Conservation (phyloP, 2,329 filamentous ascomycete species). For the Phoma sp. region DNA sequence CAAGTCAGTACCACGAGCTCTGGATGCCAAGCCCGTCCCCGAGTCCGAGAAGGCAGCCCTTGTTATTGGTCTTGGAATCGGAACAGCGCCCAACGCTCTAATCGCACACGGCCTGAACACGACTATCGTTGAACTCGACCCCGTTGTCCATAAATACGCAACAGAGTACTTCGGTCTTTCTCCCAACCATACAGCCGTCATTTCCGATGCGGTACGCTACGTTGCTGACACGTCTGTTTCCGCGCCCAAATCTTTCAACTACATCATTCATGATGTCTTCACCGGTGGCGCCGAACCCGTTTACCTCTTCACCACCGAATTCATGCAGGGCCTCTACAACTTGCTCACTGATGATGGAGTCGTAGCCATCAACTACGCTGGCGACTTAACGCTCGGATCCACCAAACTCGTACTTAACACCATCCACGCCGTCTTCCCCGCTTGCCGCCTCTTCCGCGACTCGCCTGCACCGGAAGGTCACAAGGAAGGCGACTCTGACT, state of each 20-base stretch:
- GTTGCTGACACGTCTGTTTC: conserved; percentile 60
- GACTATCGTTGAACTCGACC: conserved; percentile 94
- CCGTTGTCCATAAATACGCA: conserved; percentile 84
- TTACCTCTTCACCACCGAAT: conserved; percentile 84
- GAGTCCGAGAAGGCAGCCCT: conserved; percentile 79
- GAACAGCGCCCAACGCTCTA: conserved; percentile 85
- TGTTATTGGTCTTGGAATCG: conserved; percentile 90
- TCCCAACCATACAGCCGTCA: conserved; percentile 76
- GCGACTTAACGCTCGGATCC: conserved; percentile 78
- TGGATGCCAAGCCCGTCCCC: conserved; percentile 52
- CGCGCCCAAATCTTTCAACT: conserved; percentile 69
- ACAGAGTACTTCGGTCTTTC: conserved; percentile 81
- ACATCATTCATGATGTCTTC: conserved; percentile 97
- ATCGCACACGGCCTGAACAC: conserved; percentile 89
- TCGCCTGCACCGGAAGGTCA: conserved; percentile 59
- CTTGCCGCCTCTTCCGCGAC: conserved; percentile 91
- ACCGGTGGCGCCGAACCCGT: conserved; percentile 94
- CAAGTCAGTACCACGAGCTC: conserved; percentile 21
- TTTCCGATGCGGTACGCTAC: conserved; percentile 81
- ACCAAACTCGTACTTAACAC: conserved; percentile 82
- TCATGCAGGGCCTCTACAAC: conserved; percentile 72
- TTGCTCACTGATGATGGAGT: conserved; percentile 80
- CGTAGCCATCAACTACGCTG: conserved; percentile 96
- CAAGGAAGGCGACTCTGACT: conserved; percentile 61
- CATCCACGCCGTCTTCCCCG: conserved; percentile 81